Percentiles rank a stretch among this genome's conserved stretches.
phyloP scores from a whole-genome alignment of 805 yeast species.

The Wickerhamomyces pijperi region DNA sequence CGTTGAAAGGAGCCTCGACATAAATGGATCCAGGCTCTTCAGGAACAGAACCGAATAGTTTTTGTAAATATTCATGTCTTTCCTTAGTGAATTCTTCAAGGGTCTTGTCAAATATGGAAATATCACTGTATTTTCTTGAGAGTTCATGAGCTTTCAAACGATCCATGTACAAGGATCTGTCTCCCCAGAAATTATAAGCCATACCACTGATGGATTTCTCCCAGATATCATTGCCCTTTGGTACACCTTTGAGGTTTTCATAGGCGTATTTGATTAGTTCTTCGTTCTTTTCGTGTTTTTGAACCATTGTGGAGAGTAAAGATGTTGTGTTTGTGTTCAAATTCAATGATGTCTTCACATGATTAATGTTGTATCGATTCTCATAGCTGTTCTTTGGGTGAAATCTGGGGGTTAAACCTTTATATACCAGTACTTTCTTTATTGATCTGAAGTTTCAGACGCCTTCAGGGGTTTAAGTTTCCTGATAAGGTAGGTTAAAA shows the following conservation, averaged over 20 bases:
- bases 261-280: slow-evolving; percentile 15
- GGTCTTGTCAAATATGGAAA: slow-evolving; percentile 16
- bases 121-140: slow-evolving; percentile 18
- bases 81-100: slow-evolving; percentile 22
- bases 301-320: slow-evolving; percentile 11
- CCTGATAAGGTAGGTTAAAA: too few species aligned
- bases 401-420: too few species aligned
- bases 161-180: slow-evolving; percentile 16
- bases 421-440: too few species aligned
- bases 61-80: slow-evolving; percentile 24
- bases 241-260: slow-evolving; percentile 11
- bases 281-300: slow-evolving; percentile 15
- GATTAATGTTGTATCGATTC: too few species aligned
- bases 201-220: slow-evolving; percentile 45
- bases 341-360: too few species aligned
- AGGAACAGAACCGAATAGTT: slow-evolving; percentile 31
- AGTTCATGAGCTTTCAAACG: slow-evolving; percentile 19
- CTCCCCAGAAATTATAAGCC: slow-evolving; percentile 26
- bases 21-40: slow-evolving; percentile 22
- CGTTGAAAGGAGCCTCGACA: slow-evolving; percentile 48
- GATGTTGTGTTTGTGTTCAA: too few species aligned
- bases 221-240: slow-evolving; percentile 27
- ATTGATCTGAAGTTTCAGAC: too few species aligned
- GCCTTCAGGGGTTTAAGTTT: too few species aligned
- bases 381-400: too few species aligned